These are phyloP conservation scores for Solanum tacnaense DNA, from an alignment of 257 asterid genomes.

Conservation along the genomic window DNA sequence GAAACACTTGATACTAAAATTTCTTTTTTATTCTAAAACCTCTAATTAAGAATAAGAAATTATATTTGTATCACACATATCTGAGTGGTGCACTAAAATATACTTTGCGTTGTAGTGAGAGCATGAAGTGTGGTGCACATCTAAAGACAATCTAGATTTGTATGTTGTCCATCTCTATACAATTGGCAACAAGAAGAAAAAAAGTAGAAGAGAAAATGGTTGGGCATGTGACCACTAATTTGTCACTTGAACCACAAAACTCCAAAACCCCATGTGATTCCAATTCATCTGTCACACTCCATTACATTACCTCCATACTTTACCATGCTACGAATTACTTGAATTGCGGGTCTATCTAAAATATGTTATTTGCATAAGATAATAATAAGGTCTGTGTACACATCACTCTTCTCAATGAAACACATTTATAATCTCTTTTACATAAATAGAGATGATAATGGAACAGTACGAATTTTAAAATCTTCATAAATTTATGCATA, in stretches of 20 bases:
- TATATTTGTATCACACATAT: not conserved
- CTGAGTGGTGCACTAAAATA: not conserved
- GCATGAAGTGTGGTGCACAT: not conserved
- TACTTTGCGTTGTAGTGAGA: not conserved
- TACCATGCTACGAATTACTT: not conserved
- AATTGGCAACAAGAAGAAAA: not conserved
- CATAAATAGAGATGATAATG: too few relatives aligned
- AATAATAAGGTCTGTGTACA: rapidly evolving
- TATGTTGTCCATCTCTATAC: not conserved
- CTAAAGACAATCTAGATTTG: not conserved
- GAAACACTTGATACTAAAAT: not conserved
- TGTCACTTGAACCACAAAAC: not conserved
- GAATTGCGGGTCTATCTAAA: not conserved
- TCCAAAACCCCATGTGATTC: not conserved
- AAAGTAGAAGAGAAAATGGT: not conserved
- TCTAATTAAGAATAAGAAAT: not conserved
- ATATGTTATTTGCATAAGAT: not conserved
- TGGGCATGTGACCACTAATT: not conserved
- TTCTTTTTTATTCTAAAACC: not conserved
- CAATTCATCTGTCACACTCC: not conserved
- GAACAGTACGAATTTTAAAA: too few relatives aligned
- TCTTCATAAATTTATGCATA: too few relatives aligned
- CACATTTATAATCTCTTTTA: not conserved
- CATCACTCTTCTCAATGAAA: not conserved
- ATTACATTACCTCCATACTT: not conserved